phyloP scores from a whole-genome alignment of 106 monocot species.

The Amphibolis antarctica region DNA sequence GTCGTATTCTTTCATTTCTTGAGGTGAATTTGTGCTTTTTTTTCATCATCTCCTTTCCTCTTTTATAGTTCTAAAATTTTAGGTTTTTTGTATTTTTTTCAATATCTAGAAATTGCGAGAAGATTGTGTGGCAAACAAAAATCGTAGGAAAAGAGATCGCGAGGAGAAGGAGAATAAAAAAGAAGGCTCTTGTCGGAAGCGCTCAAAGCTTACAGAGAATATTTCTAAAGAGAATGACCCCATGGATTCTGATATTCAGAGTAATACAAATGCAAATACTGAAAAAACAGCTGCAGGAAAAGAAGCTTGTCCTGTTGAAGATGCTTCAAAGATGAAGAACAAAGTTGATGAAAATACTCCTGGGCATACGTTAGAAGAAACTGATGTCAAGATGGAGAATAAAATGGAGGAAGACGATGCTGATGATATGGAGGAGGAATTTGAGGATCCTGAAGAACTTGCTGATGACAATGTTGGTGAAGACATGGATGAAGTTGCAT shows the following conservation, averaged over 20 bases:
- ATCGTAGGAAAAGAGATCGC: slow-evolving; percentile 57
- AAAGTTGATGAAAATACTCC: slow-evolving; percentile 10
- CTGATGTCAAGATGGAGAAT: slow-evolving; percentile 16
- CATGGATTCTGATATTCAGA: slow-evolving; percentile 9
- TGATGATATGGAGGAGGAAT: slow-evolving; percentile 34
- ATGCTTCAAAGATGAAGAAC: slow-evolving; percentile 12
- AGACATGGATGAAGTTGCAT: slow-evolving; percentile 29
- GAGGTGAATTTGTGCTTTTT: slow-evolving; percentile 29
- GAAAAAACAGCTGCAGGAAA: slow-evolving; percentile 6
- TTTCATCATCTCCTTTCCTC: background rate
- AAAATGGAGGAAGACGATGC: slow-evolving; percentile 15
- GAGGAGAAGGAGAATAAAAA: slow-evolving; percentile 40
- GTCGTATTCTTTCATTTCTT: slow-evolving; percentile 67
- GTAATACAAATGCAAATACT: slow-evolving; percentile 1
- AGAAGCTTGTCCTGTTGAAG: slow-evolving; percentile 11
- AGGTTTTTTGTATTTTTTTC: background rate
- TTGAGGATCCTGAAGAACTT: slow-evolving; percentile 64
- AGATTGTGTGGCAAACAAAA: slow-evolving; percentile 36
- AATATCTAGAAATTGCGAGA: slow-evolving; percentile 50
- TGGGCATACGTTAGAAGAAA: slow-evolving; percentile 4
- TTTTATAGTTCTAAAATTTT: background rate
- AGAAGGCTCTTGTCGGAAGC: slow-evolving; percentile 27
- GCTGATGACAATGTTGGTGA: slow-evolving; percentile 32
- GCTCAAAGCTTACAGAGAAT: slow-evolving; percentile 27
- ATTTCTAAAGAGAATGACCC: slow-evolving; percentile 15